phyloP scores from a whole-genome alignment of 768 basidiomycete species.

The Xerocomus potaroensis region DNA sequence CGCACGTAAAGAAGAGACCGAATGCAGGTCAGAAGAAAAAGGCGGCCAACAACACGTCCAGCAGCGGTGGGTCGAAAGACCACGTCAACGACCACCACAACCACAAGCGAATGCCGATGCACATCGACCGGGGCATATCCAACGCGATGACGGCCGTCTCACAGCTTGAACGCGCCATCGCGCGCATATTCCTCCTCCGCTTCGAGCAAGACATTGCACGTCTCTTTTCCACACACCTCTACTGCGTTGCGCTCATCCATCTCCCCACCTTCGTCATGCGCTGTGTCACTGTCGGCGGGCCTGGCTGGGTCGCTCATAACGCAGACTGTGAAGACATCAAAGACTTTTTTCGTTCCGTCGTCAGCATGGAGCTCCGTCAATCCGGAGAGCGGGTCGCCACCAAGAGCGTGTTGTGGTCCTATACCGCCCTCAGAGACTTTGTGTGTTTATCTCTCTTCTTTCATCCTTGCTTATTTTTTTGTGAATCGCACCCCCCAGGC shows the following conservation, averaged over 20 bases:
- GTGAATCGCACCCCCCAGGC: constrained; percentile 38
- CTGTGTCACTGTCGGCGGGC: constrained; percentile 56
- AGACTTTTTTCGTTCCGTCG: constrained; percentile 65
- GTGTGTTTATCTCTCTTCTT: constrained; percentile 39
- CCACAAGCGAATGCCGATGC: constrained; percentile 39
- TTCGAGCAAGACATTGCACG: constrained; percentile 75
- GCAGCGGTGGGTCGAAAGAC: constrained; percentile 21
- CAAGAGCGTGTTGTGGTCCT: constrained; percentile 76
- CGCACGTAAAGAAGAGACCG: constrained; percentile 66
- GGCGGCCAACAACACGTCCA: constrained; percentile 9
- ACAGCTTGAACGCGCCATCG: constrained; percentile 63
- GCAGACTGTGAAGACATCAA: constrained; percentile 67
- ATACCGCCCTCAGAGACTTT: constrained; percentile 72
- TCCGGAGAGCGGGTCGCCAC: constrained; percentile 76
- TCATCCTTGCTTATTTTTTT: neutral
- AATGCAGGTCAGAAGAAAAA: constrained; percentile 48
- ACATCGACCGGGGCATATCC: constrained; percentile 51
- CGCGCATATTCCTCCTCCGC: constrained; percentile 61
- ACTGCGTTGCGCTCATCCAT: constrained; percentile 58
- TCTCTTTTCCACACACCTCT: constrained; percentile 66
- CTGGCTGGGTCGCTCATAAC: constrained; percentile 66
- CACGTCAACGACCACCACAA: constrained; percentile 27
- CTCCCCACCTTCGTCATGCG: constrained; percentile 67
- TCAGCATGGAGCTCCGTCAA: constrained; percentile 75
- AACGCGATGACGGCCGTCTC: constrained; percentile 59